A percentile compares a stretch with the other conserved stretches of the same genome.
Evolutionary conservation across 768 basidiomycete genomes (phyloP).

Genomic region (Phaeotremella fagi): DNA sequence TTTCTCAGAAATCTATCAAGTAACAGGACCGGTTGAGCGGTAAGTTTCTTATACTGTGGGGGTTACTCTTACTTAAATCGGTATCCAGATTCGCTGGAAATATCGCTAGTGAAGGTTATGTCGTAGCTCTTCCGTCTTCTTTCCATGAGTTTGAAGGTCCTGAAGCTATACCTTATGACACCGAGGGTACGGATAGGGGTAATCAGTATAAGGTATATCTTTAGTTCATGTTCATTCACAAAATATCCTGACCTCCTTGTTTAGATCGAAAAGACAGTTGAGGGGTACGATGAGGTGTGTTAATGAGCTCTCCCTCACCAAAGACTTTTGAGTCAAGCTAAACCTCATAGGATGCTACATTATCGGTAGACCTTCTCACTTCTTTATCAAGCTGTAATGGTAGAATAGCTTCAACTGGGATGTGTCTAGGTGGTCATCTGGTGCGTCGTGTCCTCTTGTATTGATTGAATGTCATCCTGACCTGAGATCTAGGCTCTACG

Average conservation of each 20-base stretch:
- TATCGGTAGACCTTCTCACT: conserved; percentile 68
- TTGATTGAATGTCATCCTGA: neutral
- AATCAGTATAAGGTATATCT: conserved; percentile 93
- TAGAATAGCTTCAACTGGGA: conserved; percentile 59
- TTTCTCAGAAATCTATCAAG: conserved; percentile 79
- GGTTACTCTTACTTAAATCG: conserved; percentile 71
- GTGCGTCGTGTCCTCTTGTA: conserved; percentile 3
- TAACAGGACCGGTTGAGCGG: conserved; percentile 93
- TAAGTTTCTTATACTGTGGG: conserved; percentile 47
- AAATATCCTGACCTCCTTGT: neutral
- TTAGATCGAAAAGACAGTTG: conserved; percentile 80
- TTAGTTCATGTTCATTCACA: neutral
- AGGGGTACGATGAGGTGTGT: conserved; percentile 78
- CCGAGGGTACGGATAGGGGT: conserved; percentile 83
- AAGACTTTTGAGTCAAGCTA: too few species aligned
- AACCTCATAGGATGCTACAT: conserved; percentile 69
- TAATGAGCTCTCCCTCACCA: neutral
- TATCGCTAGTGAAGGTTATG: conserved; percentile 45
- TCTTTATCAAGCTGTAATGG: conserved; percentile 82
- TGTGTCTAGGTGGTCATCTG: conserved; percentile 42
- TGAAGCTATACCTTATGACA: conserved; percentile 81
- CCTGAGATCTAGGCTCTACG: conserved; percentile 22
- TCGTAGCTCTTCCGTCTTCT: conserved; percentile 47
- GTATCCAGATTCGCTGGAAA: conserved; percentile 41
- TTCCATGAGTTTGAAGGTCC: conserved; percentile 93